Evolutionary conservation across 441 rosid genomes (phyloP), one percentile per base, ranked within the genome.

Genomic region (Isatis lusitanica): DNA sequence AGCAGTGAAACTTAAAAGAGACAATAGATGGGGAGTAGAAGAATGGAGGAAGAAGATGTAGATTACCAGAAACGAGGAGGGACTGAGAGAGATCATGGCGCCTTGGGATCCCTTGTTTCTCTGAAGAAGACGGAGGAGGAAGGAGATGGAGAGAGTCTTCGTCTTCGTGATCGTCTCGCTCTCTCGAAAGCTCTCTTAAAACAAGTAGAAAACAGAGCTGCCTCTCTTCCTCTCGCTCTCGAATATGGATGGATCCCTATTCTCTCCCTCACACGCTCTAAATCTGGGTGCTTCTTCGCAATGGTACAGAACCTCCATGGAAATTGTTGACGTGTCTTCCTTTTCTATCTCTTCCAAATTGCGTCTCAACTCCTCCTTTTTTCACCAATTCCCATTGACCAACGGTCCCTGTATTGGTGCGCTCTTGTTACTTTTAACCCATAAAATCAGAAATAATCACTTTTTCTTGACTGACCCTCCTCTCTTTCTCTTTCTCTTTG

Each of bases 31-130:
- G 46, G 24, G 28, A 3, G 4, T 26, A 26, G 28, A 26, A 26
- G 35, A 30, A 24, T 6, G 18, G 38, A 66, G 59, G 28, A 39
- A 5, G 35, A 40, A 26, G 68, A 60, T 18, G 10, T 42, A 5
- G 11, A 40, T 40, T 40, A 76, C 80, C 80, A 76, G 62, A 76
- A 56, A 70, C 35, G 67, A 76, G 44, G 75, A 56, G 56, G 52
- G 13, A 30, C 24, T 76, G 47, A 76, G 67, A 9, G 80, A 76
- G 67, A 70, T 57, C 80, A 76, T 76, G 47, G 40, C 58, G 79
- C 67, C 62, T 57, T 33, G 10, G 13, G 67, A 48, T 28, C 61
- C 38, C 47, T 58, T 38, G 47, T 13, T 17, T 35, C 61, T 16
- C 6, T 9, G 18, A 47, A 33, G 18, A 47, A 35, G 71, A 55